Evolutionary conservation across 257 asterid species (phyloP).

Genomic region (Solanum bulbocastanum): DNA sequence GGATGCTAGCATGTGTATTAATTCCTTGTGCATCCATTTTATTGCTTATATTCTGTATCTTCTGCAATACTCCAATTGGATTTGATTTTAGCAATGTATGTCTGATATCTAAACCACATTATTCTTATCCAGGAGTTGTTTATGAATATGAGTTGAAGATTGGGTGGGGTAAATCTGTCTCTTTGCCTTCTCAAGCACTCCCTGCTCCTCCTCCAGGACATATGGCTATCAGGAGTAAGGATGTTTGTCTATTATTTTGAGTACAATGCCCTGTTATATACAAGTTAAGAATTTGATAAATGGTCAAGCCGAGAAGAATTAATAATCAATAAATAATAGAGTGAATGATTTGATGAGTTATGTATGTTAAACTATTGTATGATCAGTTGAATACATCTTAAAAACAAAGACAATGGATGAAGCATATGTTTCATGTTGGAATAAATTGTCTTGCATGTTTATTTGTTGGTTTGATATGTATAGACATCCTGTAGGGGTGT

Average conservation of each 20-base stretch:
- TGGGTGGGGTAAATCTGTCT: too few relatives aligned
- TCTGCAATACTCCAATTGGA: too few relatives aligned
- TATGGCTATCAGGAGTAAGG: too few relatives aligned
- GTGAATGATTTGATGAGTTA: not conserved
- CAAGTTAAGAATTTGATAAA: not conserved
- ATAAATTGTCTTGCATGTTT: not conserved
- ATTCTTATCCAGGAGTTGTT: too few relatives aligned
- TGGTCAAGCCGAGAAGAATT: not conserved
- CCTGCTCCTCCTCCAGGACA: too few relatives aligned
- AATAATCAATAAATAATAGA: not conserved
- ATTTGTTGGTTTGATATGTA: not conserved
- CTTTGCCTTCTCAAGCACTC: too few relatives aligned
- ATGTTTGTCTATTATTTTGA: slow-evolving; percentile 17
- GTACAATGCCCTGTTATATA: not conserved
- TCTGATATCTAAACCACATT: too few relatives aligned
- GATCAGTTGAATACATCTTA: not conserved
- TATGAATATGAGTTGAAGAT: too few relatives aligned
- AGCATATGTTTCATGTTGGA: not conserved
- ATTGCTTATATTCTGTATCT: too few relatives aligned
- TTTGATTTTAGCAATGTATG: too few relatives aligned
- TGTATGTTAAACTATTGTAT: not conserved
- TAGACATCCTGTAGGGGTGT: not conserved
- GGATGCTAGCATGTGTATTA: too few relatives aligned
- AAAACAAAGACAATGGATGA: not conserved
- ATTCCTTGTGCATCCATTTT: too few relatives aligned